These are phyloP conservation scores for Phaffia tasmanica DNA, from an alignment of 768 basidiomycete species.

Conservation along the genomic window DNA sequence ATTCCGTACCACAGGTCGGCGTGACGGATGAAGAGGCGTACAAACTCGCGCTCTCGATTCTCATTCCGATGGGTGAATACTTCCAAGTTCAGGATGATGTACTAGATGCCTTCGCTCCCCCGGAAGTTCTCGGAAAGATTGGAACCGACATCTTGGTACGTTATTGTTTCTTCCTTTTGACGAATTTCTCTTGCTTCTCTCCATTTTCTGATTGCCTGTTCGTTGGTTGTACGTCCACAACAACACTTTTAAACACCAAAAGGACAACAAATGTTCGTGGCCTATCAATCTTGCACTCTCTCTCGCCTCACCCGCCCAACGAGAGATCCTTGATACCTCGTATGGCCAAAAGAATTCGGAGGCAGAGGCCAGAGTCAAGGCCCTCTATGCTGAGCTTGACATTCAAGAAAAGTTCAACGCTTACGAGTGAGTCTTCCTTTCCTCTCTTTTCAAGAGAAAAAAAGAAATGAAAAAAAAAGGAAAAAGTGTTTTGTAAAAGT, in stretches of 20 bases:
- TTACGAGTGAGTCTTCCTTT: conserved; percentile 54
- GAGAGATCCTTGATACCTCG: conserved; percentile 45
- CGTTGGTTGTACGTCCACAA: neutral
- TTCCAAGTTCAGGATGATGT: conserved; percentile 99
- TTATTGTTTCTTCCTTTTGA: conserved; percentile 3
- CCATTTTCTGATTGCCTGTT: neutral
- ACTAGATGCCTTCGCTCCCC: conserved; percentile 80
- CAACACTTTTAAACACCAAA: neutral
- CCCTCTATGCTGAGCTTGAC: conserved; percentile 59
- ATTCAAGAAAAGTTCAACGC: conserved; percentile 51
- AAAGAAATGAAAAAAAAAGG: too few species aligned
- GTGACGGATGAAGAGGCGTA: conserved; percentile 49
- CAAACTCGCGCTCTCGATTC: conserved; percentile 62
- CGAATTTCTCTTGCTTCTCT: neutral
- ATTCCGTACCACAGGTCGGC: conserved; percentile 32
- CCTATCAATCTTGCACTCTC: conserved; percentile 74
- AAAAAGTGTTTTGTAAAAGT: too few species aligned
- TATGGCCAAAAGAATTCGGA: conserved; percentile 53
- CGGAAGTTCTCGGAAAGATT: conserved; percentile 88
- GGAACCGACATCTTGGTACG: conserved; percentile 78
- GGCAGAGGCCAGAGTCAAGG: conserved; percentile 54
- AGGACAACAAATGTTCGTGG: conserved; percentile 98
- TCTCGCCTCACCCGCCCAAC: conserved; percentile 40
- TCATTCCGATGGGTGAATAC: conserved; percentile 89
- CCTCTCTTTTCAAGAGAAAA: too few species aligned